Conservation (phyloP, 306 rosid species). For the Rosa chinensis region DNA sequence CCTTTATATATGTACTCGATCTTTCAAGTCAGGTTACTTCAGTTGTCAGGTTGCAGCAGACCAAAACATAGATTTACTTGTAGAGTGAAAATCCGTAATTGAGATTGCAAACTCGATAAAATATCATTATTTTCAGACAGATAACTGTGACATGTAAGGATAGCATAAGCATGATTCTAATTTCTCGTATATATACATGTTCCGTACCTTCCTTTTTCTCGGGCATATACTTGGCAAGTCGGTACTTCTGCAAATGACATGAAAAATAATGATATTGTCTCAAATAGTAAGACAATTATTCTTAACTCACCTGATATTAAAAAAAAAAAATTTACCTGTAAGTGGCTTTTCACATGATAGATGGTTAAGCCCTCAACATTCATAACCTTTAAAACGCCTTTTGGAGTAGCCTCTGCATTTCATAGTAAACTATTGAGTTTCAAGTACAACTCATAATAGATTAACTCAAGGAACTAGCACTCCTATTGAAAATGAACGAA, state of each 20-base stretch:
- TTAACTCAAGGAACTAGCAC: background rate
- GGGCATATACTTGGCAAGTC: conserved; percentile 44
- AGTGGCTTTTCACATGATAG: conserved; percentile 51
- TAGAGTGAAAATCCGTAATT: background rate
- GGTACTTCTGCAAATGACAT: conserved; percentile 42
- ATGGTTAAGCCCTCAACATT: conserved; percentile 41
- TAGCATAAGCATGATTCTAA: background rate
- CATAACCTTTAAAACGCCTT: conserved; percentile 41
- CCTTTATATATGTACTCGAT: background rate
- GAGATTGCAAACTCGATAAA: background rate
- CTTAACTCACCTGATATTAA: background rate
- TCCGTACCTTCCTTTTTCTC: conserved; percentile 45
- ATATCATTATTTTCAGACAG: background rate
- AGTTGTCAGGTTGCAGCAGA: conserved; percentile 1
- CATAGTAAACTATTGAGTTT: conserved; percentile 8
- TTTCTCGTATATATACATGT: background rate
- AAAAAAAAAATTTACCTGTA: conserved; percentile 31
- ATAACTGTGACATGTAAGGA: background rate
- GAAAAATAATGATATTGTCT: background rate
- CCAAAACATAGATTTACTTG: background rate
- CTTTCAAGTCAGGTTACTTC: background rate
- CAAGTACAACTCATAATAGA: background rate
- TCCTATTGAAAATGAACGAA: background rate
- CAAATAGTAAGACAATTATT: background rate
- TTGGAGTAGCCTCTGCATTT: conserved; percentile 51